Base-by-base conservation (phyloP, 805 yeast genomes). In the Candida khao-thaluensis region DNA sequence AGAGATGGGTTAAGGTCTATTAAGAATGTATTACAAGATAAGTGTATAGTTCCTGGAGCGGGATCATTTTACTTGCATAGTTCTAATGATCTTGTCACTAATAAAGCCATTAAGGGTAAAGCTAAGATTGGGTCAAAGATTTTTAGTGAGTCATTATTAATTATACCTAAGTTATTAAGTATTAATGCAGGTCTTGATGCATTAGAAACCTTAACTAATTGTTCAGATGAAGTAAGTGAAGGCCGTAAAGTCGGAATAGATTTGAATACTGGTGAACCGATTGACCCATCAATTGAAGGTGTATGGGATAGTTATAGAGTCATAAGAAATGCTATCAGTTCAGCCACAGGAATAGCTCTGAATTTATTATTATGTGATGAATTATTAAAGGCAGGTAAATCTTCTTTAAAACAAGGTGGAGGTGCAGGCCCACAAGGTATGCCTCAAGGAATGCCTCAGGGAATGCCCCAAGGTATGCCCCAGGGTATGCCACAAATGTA, bases 251-350 rank as follows among this genome's bases (percentile, higher is more conserved):
- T 90, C 30, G 99, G 99, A 41, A 81, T 93, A 39, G 96, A 93
- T 60, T 74, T 93, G 49, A 79, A 77, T 44, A 76, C 91, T 8
- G 99, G 99, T 27, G 96, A 90, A 59, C 93, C 97, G 35, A 82
- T 91, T 77, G 97, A 91, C 57, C 97, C 99, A 35, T 76, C 87
- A 6, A 76, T 85, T 38, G 96, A 87, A 58, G 99, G 99, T 45
- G 79, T 93, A 42, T 93, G 96, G 95, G 99, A 93, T 65, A 85
- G 95, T 17, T 93, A 78, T 70, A 74, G 99, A 50, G 99, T 93
- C 27, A 69, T 93, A 44, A 81, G 99, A 69, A 93, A 93, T 60
- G 95, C 96, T 7, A 72, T 93, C 38, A 80, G 89, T 36, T 82
- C 95, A 32, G 96, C 98, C 26, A 84, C 95, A 1, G 95, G 96